A percentile compares a stretch with the other conserved stretches of the same genome.
phyloP scores from a whole-genome alignment of 805 yeast species.

The Kodamaea nitidulidarum region DNA sequence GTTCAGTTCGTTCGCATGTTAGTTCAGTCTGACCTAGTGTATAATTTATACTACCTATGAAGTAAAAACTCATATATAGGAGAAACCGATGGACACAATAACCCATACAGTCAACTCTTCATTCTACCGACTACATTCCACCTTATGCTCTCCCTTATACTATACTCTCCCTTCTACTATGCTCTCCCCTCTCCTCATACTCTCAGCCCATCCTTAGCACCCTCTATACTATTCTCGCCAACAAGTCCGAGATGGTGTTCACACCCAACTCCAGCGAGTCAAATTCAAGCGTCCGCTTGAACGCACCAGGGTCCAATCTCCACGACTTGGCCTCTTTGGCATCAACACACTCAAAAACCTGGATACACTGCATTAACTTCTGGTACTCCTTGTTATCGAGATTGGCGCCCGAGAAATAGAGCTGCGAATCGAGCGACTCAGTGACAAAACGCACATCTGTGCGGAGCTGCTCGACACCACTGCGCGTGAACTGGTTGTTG shows the following conservation, averaged over 20 bases:
- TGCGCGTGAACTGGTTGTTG: conserved; percentile 32
- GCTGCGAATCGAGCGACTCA: conserved; percentile 14
- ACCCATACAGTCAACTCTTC: too few species aligned
- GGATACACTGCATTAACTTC: conserved; percentile 27
- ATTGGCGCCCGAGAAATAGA: conserved; percentile 21
- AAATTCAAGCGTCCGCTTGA: conserved; percentile 19
- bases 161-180: too few species aligned
- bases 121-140: too few species aligned
- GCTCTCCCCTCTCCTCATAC: too few species aligned
- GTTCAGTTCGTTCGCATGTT: background rate
- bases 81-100: too few species aligned
- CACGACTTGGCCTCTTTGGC: conserved; percentile 17
- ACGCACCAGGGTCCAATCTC: conserved; percentile 13
- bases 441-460: conserved; percentile 25
- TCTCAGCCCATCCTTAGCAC: too few species aligned
- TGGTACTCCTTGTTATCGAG: conserved; percentile 20
- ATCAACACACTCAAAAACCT: conserved; percentile 25
- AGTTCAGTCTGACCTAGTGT: too few species aligned
- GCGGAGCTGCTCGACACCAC: conserved; percentile 31
- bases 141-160: too few species aligned
- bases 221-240: conserved; percentile 25
- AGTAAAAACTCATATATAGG: too few species aligned
- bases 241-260: conserved; percentile 24
- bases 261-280: conserved; percentile 17
- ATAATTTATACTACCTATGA: too few species aligned